Percentiles rank a stretch among this genome's conserved stretches.
Conservation (phyloP, 2,329 filamentous ascomycete species). For the Bretziella fagacearum region DNA sequence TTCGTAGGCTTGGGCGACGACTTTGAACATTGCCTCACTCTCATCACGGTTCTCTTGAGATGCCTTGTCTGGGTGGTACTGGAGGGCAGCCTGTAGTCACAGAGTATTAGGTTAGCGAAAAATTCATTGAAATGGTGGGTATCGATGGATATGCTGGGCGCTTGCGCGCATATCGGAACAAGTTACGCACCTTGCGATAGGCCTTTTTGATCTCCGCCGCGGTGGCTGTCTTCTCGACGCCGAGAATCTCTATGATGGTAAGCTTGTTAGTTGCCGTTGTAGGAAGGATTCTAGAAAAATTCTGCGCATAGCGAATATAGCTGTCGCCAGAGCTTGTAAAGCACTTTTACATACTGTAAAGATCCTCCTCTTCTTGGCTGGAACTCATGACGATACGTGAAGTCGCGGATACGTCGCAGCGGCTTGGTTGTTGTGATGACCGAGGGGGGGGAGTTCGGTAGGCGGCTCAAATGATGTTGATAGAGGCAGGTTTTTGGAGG, state of each 20-base stretch:
- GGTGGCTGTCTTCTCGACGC: conserved; percentile 52
- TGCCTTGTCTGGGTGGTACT: conserved; percentile 91
- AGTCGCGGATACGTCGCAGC: conserved; percentile 5
- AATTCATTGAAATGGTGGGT: no score
- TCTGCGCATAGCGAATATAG: neutral
- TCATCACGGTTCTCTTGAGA: conserved; percentile 67
- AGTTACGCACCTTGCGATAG: conserved; percentile 65
- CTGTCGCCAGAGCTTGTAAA: neutral
- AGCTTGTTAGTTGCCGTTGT: conserved; percentile 9
- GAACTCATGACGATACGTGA: neutral
- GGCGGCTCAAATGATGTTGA: conserved; percentile 4
- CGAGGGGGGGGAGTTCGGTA: neutral
- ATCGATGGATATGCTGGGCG: neutral
- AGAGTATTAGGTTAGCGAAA: no score
- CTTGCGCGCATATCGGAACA: neutral
- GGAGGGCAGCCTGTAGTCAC: conserved; percentile 52
- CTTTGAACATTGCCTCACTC: conserved; percentile 85
- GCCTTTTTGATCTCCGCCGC: conserved; percentile 84
- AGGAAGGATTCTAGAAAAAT: conserved; percentile 1
- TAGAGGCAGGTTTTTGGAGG: conserved; percentile 11
- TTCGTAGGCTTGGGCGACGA: conserved; percentile 86
- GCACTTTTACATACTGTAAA: conserved; percentile 35
- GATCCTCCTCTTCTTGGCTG: conserved; percentile 33
- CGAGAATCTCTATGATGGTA: conserved; percentile 52
- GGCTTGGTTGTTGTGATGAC: conserved; percentile 2